Evolutionary conservation across 371 early-diverging fungal genomes (phyloP).

Genomic region (Syncephalastrum monosporum): DNA sequence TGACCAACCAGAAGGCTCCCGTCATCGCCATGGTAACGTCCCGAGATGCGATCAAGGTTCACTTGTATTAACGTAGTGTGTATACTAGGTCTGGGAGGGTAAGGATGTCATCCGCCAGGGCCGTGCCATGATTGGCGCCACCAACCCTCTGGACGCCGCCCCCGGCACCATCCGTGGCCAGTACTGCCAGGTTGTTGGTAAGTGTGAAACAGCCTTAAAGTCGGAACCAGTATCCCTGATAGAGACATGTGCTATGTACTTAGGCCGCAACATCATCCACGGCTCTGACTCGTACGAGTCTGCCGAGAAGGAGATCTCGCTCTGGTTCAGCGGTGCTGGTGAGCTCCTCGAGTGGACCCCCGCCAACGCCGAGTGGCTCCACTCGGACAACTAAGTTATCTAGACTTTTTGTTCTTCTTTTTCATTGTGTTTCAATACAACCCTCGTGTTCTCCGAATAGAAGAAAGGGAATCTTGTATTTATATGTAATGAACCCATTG

Average conservation of each 20-base stretch:
- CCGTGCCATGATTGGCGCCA: slow-evolving; percentile 87
- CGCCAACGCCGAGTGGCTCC: slow-evolving; percentile 43
- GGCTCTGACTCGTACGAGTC: slow-evolving; percentile 92
- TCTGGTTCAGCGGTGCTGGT: slow-evolving; percentile 85
- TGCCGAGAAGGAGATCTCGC: slow-evolving; percentile 87
- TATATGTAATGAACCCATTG: too few species aligned
- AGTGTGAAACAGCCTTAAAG: neutral
- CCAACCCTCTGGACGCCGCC: slow-evolving; percentile 76
- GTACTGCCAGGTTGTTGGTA: slow-evolving; percentile 52
- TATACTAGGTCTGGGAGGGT: slow-evolving; percentile 73
- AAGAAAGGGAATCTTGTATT: too few species aligned
- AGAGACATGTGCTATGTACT: slow-evolving; percentile 17
- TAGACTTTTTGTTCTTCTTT: too few species aligned
- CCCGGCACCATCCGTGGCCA: slow-evolving; percentile 97
- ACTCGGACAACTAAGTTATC: slow-evolving; percentile 34
- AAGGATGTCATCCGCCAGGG: slow-evolving; percentile 89
- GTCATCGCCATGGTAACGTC: slow-evolving; percentile 70
- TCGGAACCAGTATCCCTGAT: slow-evolving; percentile 22
- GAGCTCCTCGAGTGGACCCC: slow-evolving; percentile 49
- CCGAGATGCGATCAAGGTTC: neutral
- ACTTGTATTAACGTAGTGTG: neutral
- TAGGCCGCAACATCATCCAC: slow-evolving; percentile 90
- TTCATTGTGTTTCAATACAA: too few species aligned
- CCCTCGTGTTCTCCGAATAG: too few species aligned
- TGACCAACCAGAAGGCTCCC: slow-evolving; percentile 65